A percentile compares a stretch with the other conserved stretches of the same genome.
Evolutionary conservation across 768 basidiomycete genomes (phyloP).

Genomic region (Tricholoma sp.): DNA sequence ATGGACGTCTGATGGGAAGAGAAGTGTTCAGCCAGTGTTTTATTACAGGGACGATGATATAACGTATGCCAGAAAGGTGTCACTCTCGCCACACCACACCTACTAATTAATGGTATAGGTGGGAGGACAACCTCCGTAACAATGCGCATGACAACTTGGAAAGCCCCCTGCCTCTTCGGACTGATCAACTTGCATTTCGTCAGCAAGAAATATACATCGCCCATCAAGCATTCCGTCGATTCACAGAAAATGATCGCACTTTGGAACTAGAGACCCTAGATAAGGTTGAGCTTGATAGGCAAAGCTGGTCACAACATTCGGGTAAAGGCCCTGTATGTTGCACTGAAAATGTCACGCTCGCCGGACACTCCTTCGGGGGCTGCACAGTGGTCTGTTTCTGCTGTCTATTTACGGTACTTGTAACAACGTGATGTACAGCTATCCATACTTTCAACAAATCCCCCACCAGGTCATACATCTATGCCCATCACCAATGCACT

Average conservation of each 20-base stretch:
- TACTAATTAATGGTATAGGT: slow-evolving; percentile 17
- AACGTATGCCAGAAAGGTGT: slow-evolving; percentile 32
- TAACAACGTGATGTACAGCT: slow-evolving; percentile 34
- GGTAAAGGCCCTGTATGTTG: slow-evolving; percentile 26
- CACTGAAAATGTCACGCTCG: slow-evolving; percentile 31
- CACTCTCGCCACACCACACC: not conserved
- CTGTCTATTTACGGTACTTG: not conserved
- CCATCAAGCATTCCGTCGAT: slow-evolving; percentile 50
- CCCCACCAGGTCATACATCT: slow-evolving; percentile 32
- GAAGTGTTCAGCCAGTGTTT: slow-evolving; percentile 23
- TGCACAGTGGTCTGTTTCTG: slow-evolving; percentile 36
- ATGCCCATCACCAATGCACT: slow-evolving; percentile 57
- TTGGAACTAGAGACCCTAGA: slow-evolving; percentile 35
- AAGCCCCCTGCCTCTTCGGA: slow-evolving; percentile 46
- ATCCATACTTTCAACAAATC: slow-evolving; percentile 47
- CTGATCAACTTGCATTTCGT: slow-evolving; percentile 67
- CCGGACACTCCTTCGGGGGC: slow-evolving; percentile 45
- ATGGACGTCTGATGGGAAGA: slow-evolving; percentile 25
- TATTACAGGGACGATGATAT: slow-evolving; percentile 58
- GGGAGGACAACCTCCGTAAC: slow-evolving; percentile 19
- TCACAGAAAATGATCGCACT: slow-evolving; percentile 36
- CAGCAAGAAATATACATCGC: slow-evolving; percentile 63
- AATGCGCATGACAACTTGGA: slow-evolving; percentile 14
- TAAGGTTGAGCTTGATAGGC: slow-evolving; percentile 27
- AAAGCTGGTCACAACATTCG: slow-evolving; percentile 34